Base-by-base conservation (phyloP, 2,329 filamentous ascomycete species). In the Chalaropsis thielavioides region DNA sequence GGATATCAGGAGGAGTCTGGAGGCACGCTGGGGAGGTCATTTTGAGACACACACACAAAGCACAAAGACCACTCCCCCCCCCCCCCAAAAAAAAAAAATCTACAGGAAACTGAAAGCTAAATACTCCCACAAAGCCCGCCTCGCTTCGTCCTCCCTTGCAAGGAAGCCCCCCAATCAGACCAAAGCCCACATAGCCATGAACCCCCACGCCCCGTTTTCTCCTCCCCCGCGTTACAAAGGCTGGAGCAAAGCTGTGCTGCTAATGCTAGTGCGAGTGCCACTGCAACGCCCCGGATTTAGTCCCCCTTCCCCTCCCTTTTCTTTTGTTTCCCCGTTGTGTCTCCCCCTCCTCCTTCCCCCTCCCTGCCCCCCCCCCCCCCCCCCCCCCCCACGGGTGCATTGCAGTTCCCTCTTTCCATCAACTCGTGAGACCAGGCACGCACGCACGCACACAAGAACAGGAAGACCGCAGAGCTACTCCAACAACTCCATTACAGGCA, bases 201-300 rank as follows among this genome's bases (percentile, higher is more conserved):
- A 77, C 68, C 77, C 77, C 43, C 77, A 79, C 71, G 78, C 76
- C 68, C 75, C 79, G 69, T 74, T 76, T 44, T 75, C 75, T 27
- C 79, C 77, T 17, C 75, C 77, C 19, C 70, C 74, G 54, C 73
- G 75, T 56, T 77, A 75, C 72, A 79, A 76, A 70, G 74, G 74
- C 19, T 19, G 19, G 43, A 46, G 17, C 17, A 46, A 46, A 46
- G 43, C 43, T 19, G 19, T 19, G 43, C 43, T 46, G 19, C n/a
- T n/a, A n/a, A n/a, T n/a, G n/a, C n/a, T n/a, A n/a, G 31, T 35
- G 31, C 31, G 31, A 35, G 31, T 35, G 31, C 31, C 3, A 35
- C 31, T 35, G 31, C 31, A 35, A 35, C 31, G 31, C 44, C 44
- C 44, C 44, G 44, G 44, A 49, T 49, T 49, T 49, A 35, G 3